Evolutionary conservation across 2,329 filamentous ascomycete genomes (phyloP).

Genomic region (Hypoxylon sp.): DNA sequence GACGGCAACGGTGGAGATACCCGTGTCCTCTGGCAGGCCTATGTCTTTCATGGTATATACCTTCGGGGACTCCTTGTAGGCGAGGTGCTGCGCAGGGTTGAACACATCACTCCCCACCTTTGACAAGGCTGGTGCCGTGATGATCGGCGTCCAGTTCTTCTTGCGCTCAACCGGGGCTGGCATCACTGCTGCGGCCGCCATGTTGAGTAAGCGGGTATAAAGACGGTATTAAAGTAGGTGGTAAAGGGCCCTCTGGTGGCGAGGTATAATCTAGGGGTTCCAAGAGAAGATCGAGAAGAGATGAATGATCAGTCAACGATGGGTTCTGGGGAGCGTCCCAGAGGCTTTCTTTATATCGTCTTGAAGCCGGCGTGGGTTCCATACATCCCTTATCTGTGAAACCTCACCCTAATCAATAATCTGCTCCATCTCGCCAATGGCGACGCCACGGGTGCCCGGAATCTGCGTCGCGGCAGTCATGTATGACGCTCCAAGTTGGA

Average conservation of each 20-base stretch:
- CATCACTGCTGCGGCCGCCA: constrained; percentile 38
- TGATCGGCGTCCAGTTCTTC: constrained; percentile 39
- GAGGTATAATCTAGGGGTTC: neutral
- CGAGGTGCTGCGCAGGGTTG: constrained; percentile 62
- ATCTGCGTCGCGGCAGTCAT: constrained; percentile 22
- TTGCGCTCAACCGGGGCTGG: constrained; percentile 24
- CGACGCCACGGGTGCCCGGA: constrained; percentile 20
- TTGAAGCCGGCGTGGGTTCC: constrained; percentile 13
- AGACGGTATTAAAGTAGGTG: constrained; percentile 2
- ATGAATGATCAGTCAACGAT: constrained; percentile 1
- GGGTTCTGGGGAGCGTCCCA: neutral
- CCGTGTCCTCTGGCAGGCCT: constrained; percentile 60
- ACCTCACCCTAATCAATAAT: constrained; percentile 17
- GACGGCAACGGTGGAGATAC: constrained; percentile 69
- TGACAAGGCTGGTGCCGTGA: constrained; percentile 25
- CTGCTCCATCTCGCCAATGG: constrained; percentile 26
- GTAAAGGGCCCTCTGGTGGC: neutral
- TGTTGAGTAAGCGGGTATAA: constrained; percentile 16
- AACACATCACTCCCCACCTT: constrained; percentile 50
- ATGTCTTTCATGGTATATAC: constrained; percentile 69
- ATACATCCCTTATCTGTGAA: constrained; percentile 32
- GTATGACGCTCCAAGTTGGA: constrained; percentile 30
- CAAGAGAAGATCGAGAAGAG: neutral
- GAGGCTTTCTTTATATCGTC: constrained; percentile 33
- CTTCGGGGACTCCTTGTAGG: constrained; percentile 58